These are phyloP conservation scores for Boletellus emodensis DNA, from an alignment of 768 basidiomycete genomes.

Conservation along the genomic window DNA sequence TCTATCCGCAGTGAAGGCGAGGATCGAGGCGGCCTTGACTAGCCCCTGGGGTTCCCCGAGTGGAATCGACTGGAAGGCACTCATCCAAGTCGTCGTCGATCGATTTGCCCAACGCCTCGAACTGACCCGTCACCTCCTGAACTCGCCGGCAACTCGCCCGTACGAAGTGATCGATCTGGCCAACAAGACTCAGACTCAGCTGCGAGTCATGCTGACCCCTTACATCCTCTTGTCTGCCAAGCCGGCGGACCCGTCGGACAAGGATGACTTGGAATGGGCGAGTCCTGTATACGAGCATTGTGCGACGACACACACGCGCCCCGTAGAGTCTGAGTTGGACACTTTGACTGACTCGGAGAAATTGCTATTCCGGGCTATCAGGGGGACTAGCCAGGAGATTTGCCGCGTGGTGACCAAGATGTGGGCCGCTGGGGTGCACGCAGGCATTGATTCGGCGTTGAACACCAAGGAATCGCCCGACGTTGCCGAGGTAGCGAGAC, in stretches of 20 bases:
- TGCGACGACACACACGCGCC: neutral
- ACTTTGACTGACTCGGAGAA: neutral
- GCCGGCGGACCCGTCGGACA: neutral
- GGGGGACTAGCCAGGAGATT: neutral
- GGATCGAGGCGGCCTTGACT: slow-evolving; percentile 1
- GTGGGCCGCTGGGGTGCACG: neutral
- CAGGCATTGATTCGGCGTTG: neutral
- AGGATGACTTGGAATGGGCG: neutral
- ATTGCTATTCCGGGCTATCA: neutral
- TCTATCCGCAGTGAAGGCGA: neutral
- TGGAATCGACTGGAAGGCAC: slow-evolving; percentile 31
- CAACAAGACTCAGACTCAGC: neutral
- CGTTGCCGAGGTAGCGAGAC: neutral
- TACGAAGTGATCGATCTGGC: neutral
- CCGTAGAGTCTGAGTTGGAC: neutral
- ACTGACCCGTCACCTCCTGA: neutral
- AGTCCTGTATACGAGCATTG: neutral
- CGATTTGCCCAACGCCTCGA: neutral
- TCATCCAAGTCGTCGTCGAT: slow-evolving; percentile 5
- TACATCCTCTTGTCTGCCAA: neutral
- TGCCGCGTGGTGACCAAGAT: neutral
- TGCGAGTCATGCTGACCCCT: neutral
- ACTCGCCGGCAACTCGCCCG: neutral
- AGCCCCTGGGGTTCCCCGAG: slow-evolving; percentile 13
- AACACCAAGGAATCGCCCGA: neutral